Percentiles rank a stretch among this genome's conserved stretches.
Conservation (phyloP, 1,139 yeast genomes). For the Candida neerlandica region DNA sequence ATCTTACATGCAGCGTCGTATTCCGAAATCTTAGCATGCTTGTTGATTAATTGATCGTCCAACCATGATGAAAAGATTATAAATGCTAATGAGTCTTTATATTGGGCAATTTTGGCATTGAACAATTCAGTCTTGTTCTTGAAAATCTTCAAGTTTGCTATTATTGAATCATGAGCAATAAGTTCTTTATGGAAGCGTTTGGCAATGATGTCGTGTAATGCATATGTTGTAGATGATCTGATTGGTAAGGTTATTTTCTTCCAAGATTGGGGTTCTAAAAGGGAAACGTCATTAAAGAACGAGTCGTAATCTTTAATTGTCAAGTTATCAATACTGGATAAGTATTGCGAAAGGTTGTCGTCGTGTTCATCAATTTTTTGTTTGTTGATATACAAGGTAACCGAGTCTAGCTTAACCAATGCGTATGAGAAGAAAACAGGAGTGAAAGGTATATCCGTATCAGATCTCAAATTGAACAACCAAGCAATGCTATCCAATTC, state of each 20-base stretch:
- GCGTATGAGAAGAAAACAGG: slow-evolving; percentile 56
- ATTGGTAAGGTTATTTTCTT: slow-evolving; percentile 34
- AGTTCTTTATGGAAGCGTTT: slow-evolving; percentile 28
- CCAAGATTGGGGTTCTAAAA: slow-evolving; percentile 18
- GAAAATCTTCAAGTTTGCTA: slow-evolving; percentile 37
- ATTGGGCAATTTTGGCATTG: slow-evolving; percentile 45
- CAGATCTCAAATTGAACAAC: slow-evolving; percentile 53
- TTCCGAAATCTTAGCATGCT: slow-evolving; percentile 32
- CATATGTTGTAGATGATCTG: slow-evolving; percentile 34
- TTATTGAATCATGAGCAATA: slow-evolving; percentile 33
- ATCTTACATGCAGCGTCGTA: slow-evolving; percentile 49
- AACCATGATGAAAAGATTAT: slow-evolving; percentile 47
- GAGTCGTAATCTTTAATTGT: slow-evolving; percentile 29
- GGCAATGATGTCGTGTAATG: slow-evolving; percentile 34
- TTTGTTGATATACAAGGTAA: slow-evolving; percentile 41
- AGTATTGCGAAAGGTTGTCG: slow-evolving; percentile 24
- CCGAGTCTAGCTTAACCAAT: slow-evolving; percentile 32
- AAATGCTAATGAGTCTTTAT: slow-evolving; percentile 47
- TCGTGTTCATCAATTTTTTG: slow-evolving; percentile 30
- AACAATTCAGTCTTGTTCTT: slow-evolving; percentile 43
- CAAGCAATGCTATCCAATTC: slow-evolving; percentile 59
- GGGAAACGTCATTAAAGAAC: slow-evolving; percentile 35
- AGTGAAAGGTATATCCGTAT: slow-evolving; percentile 46
- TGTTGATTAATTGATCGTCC: slow-evolving; percentile 34
- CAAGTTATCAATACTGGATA: slow-evolving; percentile 31